phyloP scores from a whole-genome alignment of 441 rosid species.

The Erysimum pusillum region DNA sequence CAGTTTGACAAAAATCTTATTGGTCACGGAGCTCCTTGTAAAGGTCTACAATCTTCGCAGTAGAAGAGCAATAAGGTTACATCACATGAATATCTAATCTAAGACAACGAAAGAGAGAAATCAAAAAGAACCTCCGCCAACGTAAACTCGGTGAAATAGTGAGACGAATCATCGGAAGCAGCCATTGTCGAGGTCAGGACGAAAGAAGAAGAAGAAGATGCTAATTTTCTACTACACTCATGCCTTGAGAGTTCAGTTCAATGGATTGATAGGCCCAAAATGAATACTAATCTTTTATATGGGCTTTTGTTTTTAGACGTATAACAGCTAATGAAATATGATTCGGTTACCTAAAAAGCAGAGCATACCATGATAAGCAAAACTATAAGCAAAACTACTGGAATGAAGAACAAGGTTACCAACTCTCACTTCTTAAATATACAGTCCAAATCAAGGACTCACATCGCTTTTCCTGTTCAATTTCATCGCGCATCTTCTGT shows the following conservation, averaged over 20 bases:
- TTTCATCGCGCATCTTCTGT: constrained; percentile 53
- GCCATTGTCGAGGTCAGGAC: constrained; percentile 47
- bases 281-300: constrained; percentile 12
- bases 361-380: too few relatives aligned
- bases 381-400: too few relatives aligned
- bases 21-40: constrained; percentile 70
- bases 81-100: constrained; percentile 37
- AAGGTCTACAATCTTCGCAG: constrained; percentile 65
- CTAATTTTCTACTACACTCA: constrained; percentile 3
- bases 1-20: constrained; percentile 65
- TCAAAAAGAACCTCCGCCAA: constrained; percentile 61
- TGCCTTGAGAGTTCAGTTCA: constrained; percentile 1
- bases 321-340: too few relatives aligned
- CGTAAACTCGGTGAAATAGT: constrained; percentile 58
- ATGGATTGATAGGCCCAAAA: constrained; percentile 15
- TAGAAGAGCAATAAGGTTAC: background rate
- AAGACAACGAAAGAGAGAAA: constrained; percentile 26
- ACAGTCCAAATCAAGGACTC: constrained; percentile 45
- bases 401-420: too few relatives aligned
- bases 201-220: background rate
- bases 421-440: too few relatives aligned
- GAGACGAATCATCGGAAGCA: constrained; percentile 49
- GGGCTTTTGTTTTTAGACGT: too few relatives aligned
- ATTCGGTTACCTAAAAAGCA: too few relatives aligned
- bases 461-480: constrained; percentile 51